Evolutionary conservation across 2,329 filamentous ascomycete species (phyloP).

Genomic region (Nemania sp.): DNA sequence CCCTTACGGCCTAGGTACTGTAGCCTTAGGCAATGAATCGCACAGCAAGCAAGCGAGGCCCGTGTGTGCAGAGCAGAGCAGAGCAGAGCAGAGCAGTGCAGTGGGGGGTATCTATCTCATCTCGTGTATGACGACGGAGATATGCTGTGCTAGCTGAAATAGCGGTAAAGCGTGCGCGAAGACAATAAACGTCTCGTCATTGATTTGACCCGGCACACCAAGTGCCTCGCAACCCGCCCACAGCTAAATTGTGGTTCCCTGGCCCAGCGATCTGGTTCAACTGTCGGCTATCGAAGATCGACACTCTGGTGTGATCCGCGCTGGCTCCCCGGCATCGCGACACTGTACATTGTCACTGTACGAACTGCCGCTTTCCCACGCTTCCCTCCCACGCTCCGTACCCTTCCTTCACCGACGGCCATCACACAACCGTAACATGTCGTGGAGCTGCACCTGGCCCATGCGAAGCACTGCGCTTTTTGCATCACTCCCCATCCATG

Average conservation of each 20-base stretch:
- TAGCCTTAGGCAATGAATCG: no score
- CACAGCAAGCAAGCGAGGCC: no score
- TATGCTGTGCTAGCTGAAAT: slow-evolving; percentile 25
- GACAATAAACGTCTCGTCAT: slow-evolving; percentile 24
- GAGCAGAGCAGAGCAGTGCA: no score
- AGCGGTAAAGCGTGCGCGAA: slow-evolving; percentile 29
- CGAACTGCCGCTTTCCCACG: background rate
- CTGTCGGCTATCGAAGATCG: slow-evolving; percentile 39
- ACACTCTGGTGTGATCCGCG: slow-evolving; percentile 15
- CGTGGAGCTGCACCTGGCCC: background rate
- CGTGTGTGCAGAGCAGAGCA: no score
- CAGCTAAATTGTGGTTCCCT: slow-evolving; percentile 20
- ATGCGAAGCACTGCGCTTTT: background rate
- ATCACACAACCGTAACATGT: no score
- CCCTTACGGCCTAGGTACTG: background rate
- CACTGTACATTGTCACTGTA: slow-evolving; percentile 25
- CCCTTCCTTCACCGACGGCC: no score
- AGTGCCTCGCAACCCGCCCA: slow-evolving; percentile 12
- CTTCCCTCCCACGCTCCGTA: no score
- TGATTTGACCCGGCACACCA: slow-evolving; percentile 15
- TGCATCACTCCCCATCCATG: background rate
- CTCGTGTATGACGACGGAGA: background rate
- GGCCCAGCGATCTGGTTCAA: slow-evolving; percentile 41
- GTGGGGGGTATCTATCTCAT: no score
- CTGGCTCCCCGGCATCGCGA: slow-evolving; percentile 1